Conservation (phyloP, 2,329 filamentous ascomycete species). For the Colletotrichum liaoningense region DNA sequence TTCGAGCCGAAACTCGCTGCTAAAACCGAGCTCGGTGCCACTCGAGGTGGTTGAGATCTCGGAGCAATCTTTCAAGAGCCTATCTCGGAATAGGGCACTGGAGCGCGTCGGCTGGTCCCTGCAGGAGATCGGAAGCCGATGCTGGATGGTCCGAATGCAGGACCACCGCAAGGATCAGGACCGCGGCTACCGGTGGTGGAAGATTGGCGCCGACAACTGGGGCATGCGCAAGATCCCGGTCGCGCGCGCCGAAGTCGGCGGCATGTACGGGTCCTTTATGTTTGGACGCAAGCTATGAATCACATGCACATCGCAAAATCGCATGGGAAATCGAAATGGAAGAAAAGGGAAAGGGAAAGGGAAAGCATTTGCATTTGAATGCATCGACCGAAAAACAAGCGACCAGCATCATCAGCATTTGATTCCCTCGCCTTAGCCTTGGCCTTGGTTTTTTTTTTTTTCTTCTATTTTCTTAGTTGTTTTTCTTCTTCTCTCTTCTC, state of each 20-base stretch:
- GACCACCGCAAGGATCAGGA: conserved; percentile 56
- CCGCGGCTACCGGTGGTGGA: conserved; percentile 75
- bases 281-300: conserved; percentile 68
- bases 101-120: conserved; percentile 75
- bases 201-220: conserved; percentile 87
- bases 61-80: conserved; percentile 73
- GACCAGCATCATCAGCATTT: conserved; percentile 8
- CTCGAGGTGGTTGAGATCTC: conserved; percentile 82
- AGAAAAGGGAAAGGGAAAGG: background rate
- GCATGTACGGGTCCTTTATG: conserved; percentile 85
- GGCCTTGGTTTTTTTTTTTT: background rate
- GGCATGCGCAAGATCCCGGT: conserved; percentile 94
- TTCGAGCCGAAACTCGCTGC: conserved; percentile 61
- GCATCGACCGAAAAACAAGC: conserved; percentile 14
- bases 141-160: conserved; percentile 73
- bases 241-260: conserved; percentile 89
- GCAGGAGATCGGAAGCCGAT: conserved; percentile 74
- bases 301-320: background rate
- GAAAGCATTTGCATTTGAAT: conserved; percentile 1
- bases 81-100: conserved; percentile 72
- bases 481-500: background rate
- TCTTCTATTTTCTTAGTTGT: background rate
- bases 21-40: conserved; percentile 71
- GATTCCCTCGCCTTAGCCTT: background rate
- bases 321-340: background rate